Evolutionary conservation across 2,329 filamentous ascomycete species (phyloP).

Genomic region (Colletotrichum salicis): DNA sequence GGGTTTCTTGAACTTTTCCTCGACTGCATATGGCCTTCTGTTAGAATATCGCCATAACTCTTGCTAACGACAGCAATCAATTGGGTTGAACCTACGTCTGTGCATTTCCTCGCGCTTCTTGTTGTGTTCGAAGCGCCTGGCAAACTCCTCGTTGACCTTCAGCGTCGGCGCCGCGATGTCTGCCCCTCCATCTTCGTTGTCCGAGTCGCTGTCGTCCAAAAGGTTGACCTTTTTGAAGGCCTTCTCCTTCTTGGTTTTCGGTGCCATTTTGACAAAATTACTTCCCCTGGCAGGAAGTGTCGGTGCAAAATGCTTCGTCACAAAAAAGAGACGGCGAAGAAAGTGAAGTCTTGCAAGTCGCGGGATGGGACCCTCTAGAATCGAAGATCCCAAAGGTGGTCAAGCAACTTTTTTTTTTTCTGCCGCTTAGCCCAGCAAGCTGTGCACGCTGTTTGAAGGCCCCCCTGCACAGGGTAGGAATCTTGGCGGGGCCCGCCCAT

Average conservation of each 20-base stretch:
- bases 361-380: conserved; percentile 3
- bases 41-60: not conserved
- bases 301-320: not conserved
- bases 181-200: conserved; percentile 55
- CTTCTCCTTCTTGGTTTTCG: conserved; percentile 22
- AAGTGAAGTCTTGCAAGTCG: conserved; percentile 7
- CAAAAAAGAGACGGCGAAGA: not conserved
- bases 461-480: conserved; percentile 11
- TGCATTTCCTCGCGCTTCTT: conserved; percentile 93
- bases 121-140: conserved; percentile 91
- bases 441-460: conserved; percentile 18
- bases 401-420: conserved; percentile 36
- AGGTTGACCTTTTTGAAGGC: conserved; percentile 57
- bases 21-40: conserved; percentile 65
- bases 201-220: conserved; percentile 67
- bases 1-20: conserved; percentile 79
- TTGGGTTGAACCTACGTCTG: conserved; percentile 60
- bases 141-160: conserved; percentile 91
- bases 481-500: conserved; percentile 36
- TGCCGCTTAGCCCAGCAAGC: conserved; percentile 20
- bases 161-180: conserved; percentile 57
- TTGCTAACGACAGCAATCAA: not conserved
- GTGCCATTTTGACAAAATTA: conserved; percentile 15
- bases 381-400: conserved; percentile 23
- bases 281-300: not conserved